Base-by-base conservation (phyloP, 495 filamentous ascomycete species). In the Annulohypoxylon moriforme region DNA sequence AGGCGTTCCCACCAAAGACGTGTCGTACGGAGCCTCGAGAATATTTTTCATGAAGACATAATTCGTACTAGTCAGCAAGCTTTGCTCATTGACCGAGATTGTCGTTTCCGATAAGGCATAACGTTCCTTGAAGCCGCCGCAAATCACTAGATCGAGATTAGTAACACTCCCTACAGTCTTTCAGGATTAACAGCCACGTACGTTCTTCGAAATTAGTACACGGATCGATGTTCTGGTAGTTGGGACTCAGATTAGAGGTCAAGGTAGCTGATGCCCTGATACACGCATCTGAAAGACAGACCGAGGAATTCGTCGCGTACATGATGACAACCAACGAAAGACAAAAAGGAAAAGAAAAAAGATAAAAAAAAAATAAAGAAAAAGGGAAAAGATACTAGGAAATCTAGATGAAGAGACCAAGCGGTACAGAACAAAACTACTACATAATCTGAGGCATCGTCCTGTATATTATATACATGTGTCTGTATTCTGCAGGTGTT, bases 61-160 rank as follows among this genome's bases (percentile, higher is more conserved):
- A 16, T 84, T 85, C 27, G 84, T 81, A 71, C 89, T 85, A 10
- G 67, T 71, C 82, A 89, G 87, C 27, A 83, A 29, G 10, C 9
- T 77, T 1, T 82, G 85, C 25, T 85, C 84, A 7, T 83, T 81
- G 58, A 87, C 86, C 8, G 84, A 78, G 47, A 83, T 81, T 16
- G 86, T 86, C 69, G 90, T 88, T 72, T 90, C 88, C 7, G 89
- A 78, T 70, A 92, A 83, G 72, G 90, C 89, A 76, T 90, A 86
- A 22, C 81, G 83, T 27, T 87, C 82, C 42, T 80, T 77, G 85
- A 88, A 90, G 13, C 90, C 90, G 27, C 87, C 88, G 69, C 90
- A 93, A 33, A 90, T 86, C 72, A 86, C 67, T 69, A 13, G 14
- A n/a, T 11, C 29, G 29, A 4, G 13, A 1, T 68, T 34, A 68